Base-by-base conservation (phyloP, 2,329 filamentous ascomycete genomes). In the Fusarium sambucinum region DNA sequence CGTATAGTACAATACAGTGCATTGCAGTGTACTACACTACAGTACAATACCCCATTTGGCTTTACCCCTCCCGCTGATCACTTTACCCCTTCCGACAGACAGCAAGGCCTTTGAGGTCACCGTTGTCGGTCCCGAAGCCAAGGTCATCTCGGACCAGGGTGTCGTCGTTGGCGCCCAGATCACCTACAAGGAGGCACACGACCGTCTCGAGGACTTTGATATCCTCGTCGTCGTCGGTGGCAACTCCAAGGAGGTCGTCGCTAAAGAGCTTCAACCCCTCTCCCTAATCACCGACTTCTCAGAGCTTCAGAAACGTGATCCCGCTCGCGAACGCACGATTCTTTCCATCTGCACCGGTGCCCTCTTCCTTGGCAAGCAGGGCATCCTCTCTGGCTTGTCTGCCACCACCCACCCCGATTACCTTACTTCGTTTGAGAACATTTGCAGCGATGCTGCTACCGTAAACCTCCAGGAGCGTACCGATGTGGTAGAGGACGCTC, bases 351-450 rank as follows among this genome's bases (percentile, higher is more conserved):
- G 91, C 83, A 93, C 92, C 46, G 93, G 92, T 68, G 87, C 90
- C 42, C 87, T 95, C 76, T 87, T 95, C 81, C 87, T 95, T 51
- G 93, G 90, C 65, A 84, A 92, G 75, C 86, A 90, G 74, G 92
- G 92, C 71, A 88, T 96, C 76, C 87, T 96, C 64, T 88, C 90
- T 69, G 93, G 93, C 68, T 84, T 96, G 27, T 89, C 90, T 30
- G 92, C 92, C 72, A 96, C 93, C 67, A 95, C 92, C 60, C 93
- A 96, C 79, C 90, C 92, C 63, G 92, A 96, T 80, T 89, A 85
- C 81, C 86, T 94, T 74, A 93, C 92, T 78, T 90, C 88, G 70
- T 89, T 96, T 76, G 93, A 96, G 84, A 94, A 89, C 73, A 81
- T 94, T 71, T 94, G 91, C 84, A 92, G 91, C 78, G 89, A 92